Evolutionary conservation across 495 filamentous ascomycete genomes (phyloP).

Genomic region (Xylaria palmicola): DNA sequence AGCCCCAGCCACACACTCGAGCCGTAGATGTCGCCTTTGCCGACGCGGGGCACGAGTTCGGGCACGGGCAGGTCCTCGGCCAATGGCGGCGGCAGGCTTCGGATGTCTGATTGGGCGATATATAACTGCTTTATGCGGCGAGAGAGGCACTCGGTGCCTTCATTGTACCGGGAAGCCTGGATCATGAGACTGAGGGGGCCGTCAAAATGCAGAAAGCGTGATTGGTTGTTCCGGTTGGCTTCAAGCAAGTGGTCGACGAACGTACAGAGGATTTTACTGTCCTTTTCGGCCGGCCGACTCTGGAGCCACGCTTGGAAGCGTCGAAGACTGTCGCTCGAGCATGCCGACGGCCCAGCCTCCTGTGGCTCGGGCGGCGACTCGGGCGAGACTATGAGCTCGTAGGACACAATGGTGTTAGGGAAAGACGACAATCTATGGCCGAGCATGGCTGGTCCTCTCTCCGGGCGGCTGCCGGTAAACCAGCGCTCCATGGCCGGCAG

Average conservation of each 20-base stretch:
- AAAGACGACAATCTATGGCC: neutral
- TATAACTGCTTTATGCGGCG: conserved; percentile 55
- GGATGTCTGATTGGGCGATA: conserved; percentile 77
- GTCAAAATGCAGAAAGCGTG: conserved; percentile 34
- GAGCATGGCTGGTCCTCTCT: neutral
- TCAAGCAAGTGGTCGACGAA: neutral
- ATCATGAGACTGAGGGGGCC: conserved; percentile 38
- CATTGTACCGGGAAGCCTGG: conserved; percentile 37
- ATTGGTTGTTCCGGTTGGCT: neutral
- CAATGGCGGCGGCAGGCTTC: conserved; percentile 60
- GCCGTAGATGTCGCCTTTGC: conserved; percentile 77
- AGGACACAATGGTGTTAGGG: neutral
- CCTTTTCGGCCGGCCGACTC: neutral
- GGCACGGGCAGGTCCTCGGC: conserved; percentile 69
- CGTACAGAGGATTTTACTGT: neutral
- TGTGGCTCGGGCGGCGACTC: neutral
- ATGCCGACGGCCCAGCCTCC: neutral
- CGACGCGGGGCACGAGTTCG: conserved; percentile 54
- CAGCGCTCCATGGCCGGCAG: conserved; percentile 9
- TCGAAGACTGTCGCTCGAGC: neutral
- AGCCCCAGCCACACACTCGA: conserved; percentile 86
- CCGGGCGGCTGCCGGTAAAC: neutral
- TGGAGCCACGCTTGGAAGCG: conserved; percentile 1
- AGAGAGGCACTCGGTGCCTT: neutral
- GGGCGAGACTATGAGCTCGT: neutral